Base-by-base conservation (phyloP, 164 flowering plant species). In the Echeveria elegans region DNA sequence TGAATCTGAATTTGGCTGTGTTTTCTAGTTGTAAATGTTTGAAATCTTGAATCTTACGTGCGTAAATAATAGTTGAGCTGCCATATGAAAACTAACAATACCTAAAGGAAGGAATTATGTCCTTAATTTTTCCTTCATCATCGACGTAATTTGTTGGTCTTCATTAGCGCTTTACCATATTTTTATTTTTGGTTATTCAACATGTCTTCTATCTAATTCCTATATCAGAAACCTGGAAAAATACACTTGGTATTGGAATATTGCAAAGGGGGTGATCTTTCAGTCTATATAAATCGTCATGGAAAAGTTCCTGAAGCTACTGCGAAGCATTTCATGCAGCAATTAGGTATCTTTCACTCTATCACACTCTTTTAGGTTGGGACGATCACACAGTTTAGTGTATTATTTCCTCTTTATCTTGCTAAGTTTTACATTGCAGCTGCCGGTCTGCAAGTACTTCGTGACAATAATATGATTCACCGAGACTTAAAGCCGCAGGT, bases 401-500 rank as follows among this genome's bases (percentile, higher is more conserved):
- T 21, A 37, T 19, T 47, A 18, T 67, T 31, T 21, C 29, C 23
- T 50, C 11, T 43, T 65, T 66, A 69, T 69, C 45, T 40, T 70
- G 30, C 58, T 19, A 26, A 50, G 37, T 73, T 9, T 69, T 10
- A 0, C 63, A 72, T 72, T 65, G 37, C 91, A 93, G 97, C 95
- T 60, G 80, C 90, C 65, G 97, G 98, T 65, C 72, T 93, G 60
- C 80, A 85, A 78, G 69, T 91, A 63, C 97, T 94, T 61, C 97
- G 96, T 61, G 92, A 87, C 50, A 88, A 88, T 84, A 89, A 86
- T 80, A 81, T 94, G 58, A 88, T 91, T 58, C 99, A 94, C 69
- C 83, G 99, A 36, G 97, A 94, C 77, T 74, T 94, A 40, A 94
- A 93, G 76, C 98, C 98, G 47, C 98, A 93, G 98, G 98, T 93